Conservation (phyloP, 768 basidiomycete genomes). For the Kwoniella newhampshirensis region DNA sequence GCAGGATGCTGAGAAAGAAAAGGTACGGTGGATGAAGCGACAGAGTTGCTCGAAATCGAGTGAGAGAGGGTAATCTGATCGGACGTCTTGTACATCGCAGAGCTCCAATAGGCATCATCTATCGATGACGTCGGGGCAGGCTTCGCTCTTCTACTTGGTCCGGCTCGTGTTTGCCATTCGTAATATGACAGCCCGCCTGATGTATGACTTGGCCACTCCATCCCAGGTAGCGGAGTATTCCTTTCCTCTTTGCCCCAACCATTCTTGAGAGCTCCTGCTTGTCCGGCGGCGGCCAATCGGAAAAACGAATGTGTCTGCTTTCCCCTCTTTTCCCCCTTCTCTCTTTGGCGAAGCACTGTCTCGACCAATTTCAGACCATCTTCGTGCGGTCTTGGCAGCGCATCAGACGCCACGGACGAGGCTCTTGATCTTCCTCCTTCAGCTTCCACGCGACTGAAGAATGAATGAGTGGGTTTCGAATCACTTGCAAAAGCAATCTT, state of each 20-base stretch:
- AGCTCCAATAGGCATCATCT: conserved; percentile 13
- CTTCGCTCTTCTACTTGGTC: conserved; percentile 5
- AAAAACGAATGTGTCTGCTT: conserved; percentile 37
- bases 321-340: conserved; percentile 1
- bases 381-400: not conserved
- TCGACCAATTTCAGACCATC: not conserved
- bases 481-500: conserved; percentile 40
- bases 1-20: conserved; percentile 26
- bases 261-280: conserved; percentile 19
- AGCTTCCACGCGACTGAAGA: conserved; percentile 24
- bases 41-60: not conserved
- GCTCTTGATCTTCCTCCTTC: conserved; percentile 11
- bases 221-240: conserved; percentile 31
- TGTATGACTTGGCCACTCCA: conserved; percentile 19
- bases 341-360: not conserved
- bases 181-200: not conserved
- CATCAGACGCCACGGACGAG: conserved; percentile 11
- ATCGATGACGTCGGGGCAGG: not conserved
- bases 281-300: conserved; percentile 5
- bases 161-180: not conserved
- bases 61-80: not conserved
- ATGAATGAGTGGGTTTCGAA: conserved; percentile 32
- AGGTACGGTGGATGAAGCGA: not conserved
- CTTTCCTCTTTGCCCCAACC: conserved; percentile 47
- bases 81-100: not conserved